Evolutionary conservation across 1,284 basidiomycete genomes (phyloP).

Genomic region (Porogramme epimiltina): DNA sequence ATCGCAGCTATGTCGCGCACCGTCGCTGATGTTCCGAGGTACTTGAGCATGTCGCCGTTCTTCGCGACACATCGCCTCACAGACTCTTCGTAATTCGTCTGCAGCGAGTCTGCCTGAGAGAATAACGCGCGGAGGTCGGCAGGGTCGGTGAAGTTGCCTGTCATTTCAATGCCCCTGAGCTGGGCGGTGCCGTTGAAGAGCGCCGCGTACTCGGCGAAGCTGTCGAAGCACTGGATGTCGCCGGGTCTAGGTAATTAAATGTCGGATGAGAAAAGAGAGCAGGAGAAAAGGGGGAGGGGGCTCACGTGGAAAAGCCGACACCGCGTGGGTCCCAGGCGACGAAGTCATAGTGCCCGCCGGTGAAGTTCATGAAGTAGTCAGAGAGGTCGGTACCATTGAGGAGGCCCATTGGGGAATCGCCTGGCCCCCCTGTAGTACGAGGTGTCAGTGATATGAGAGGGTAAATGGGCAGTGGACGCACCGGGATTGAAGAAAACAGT

Average conservation of each 20-base stretch:
- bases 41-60: constrained; percentile 8
- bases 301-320: constrained; percentile 8
- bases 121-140: constrained; percentile 4
- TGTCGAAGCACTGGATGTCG: constrained; percentile 11
- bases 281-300: background rate
- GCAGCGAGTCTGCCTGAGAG: constrained; percentile 7
- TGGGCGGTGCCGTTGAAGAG: constrained; percentile 15
- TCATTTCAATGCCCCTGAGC: constrained; percentile 4
- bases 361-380: constrained; percentile 1
- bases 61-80: constrained; percentile 1
- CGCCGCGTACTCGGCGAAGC: background rate
- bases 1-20: constrained; percentile 21
- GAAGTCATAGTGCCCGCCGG: constrained; percentile 9
- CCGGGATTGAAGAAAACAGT: constrained; percentile 15
- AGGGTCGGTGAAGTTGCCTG: constrained; percentile 9
- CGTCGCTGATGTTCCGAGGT: constrained; percentile 19
- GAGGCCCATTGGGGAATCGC: constrained; percentile 5
- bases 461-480: background rate
- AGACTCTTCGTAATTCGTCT: constrained; percentile 9
- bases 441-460: background rate
- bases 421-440: constrained; percentile 6
- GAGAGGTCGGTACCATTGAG: background rate
- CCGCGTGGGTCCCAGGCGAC: constrained; percentile 16
- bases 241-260: constrained; percentile 4
- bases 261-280: background rate